Evolutionary conservation across 2,329 filamentous ascomycete species (phyloP), one percentile per base, ranked within the genome.

Genomic region (Sclerotinia nivalis): DNA sequence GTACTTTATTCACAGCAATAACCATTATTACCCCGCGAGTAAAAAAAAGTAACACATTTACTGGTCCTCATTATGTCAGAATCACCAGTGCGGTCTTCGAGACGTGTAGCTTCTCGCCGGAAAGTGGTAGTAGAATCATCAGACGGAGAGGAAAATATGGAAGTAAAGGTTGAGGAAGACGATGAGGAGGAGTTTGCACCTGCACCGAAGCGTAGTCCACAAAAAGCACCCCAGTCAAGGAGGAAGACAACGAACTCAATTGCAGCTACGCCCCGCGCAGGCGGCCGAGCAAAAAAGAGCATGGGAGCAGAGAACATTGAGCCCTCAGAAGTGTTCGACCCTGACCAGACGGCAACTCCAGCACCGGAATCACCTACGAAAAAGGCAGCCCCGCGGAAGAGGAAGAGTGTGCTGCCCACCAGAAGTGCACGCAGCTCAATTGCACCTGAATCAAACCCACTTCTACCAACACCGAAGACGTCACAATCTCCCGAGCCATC

Each of bases 81-180:
- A 74, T 77, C 78, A n/a, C 76, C 83, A 47, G 80, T 84, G 59
- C 84, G 89, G 74, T 85, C 88, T 15, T 85, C 86, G 69, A 84
- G 89, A 77, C 84, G 88, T 69, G 85, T 83, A 64, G 85, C 86
- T 56, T 80, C 91, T 31, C 87, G 93, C 77, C 89, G 90, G 76
- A 91, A 89, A 75, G 87, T 91, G 65, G 85, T 96, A 61, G 83
- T 94, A 71, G 93, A 96, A 74, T 93, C 89, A 12, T 84, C 87
- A 28, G 86, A 88, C 34, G 93, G 95, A 55, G 93, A 96, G 70
- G 91, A 93, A 69, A 88, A 91, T 73, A 83, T 88, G 68, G 83
- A 87, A 75, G 83, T 85, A 72, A 84, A 87, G 76, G 84, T 87
- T 71, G 83, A 88, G 40, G 84, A 90, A 40, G 87, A 91, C 4